Conservation (phyloP, 2,329 filamentous ascomycete species). For the Alternaria sp. region DNA sequence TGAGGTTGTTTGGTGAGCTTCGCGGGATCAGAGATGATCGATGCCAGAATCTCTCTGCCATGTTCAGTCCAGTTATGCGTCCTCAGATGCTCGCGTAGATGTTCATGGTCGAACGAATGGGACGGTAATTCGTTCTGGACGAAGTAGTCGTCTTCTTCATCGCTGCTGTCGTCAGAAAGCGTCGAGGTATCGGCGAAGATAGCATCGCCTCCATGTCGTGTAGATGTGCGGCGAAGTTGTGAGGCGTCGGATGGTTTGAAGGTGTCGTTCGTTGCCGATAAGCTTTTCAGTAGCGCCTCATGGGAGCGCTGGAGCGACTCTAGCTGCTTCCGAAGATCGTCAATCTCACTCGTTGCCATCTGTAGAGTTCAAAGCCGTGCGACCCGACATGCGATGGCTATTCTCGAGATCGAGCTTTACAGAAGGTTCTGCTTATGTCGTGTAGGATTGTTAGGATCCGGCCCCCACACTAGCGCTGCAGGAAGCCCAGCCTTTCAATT, state of each 20-base stretch:
- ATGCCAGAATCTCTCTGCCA: constrained; percentile 50
- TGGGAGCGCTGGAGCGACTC: constrained; percentile 42
- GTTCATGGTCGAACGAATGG: constrained; percentile 52
- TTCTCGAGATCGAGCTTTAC: not conserved
- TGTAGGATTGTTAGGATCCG: constrained; percentile 3
- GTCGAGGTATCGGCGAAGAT: constrained; percentile 44
- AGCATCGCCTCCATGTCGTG: constrained; percentile 29
- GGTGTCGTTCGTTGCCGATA: constrained; percentile 36
- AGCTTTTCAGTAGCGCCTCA: constrained; percentile 36
- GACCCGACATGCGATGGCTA: not conserved
- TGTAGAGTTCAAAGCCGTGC: constrained; percentile 2
- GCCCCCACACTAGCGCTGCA: constrained; percentile 27
- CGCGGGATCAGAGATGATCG: constrained; percentile 52
- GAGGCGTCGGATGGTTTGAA: constrained; percentile 33
- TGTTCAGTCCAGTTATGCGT: constrained; percentile 52
- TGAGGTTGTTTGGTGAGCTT: constrained; percentile 52
- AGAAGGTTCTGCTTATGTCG: constrained; percentile 6
- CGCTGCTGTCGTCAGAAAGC: constrained; percentile 43
- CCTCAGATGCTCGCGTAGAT: constrained; percentile 54
- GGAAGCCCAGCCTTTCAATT: constrained; percentile 24
- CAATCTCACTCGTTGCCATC: constrained; percentile 38
- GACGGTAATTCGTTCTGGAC: constrained; percentile 50
- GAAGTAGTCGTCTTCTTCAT: constrained; percentile 46
- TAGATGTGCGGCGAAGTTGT: constrained; percentile 29
- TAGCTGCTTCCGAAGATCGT: constrained; percentile 41